Base-by-base conservation (phyloP, 768 basidiomycete species). In the Boletus barrowsii region DNA sequence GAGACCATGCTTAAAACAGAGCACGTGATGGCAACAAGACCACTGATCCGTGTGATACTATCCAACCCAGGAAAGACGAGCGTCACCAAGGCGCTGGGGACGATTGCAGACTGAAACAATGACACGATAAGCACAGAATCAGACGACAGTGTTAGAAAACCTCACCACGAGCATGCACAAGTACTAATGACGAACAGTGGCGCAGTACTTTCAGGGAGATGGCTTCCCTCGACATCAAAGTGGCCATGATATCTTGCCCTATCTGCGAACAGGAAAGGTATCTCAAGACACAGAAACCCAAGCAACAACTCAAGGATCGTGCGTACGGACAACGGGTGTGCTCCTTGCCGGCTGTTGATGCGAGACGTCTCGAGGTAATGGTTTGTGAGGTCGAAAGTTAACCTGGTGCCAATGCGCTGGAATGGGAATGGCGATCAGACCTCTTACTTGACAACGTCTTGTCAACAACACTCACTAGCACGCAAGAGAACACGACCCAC, bases 1-100 rank as follows among this genome's bases (percentile, higher is more conserved):
- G 87, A 80, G 35, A 80, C 75, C 78, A 92, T 84, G 59, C 86
- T 83, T 56, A 83, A 78, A 1, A 83, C 78, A 8, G 90, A 84
- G 66, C 86, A 84, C 55, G 86, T 71, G 48, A 87, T 80, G 33
- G 87, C 83, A 14, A 88, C 74, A 60, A 92, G 77, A 32, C 83
- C 84, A 22, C 83, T 80, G 45, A 84, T 75, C 52, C 88, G 80
- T 51, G 85, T 73, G 57, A 85, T 58, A 54, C 74, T 79, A 68
- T 86, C 84, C 69, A 93, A 60, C 37, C 84, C 87, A 61, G 89
- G 49, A 93, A 78, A 47, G 87, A 82, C 66, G 72, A 91, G 84
- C 26, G 88, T 90, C 53, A 90, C 86, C 39, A 88, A 88, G 32
- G 88, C 86, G 60, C 90, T 90, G 54, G 91, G 74, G 22, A 91